These are phyloP conservation scores for Tirmania nivea DNA, from an alignment of 495 filamentous ascomycete species.

Conservation along the genomic window DNA sequence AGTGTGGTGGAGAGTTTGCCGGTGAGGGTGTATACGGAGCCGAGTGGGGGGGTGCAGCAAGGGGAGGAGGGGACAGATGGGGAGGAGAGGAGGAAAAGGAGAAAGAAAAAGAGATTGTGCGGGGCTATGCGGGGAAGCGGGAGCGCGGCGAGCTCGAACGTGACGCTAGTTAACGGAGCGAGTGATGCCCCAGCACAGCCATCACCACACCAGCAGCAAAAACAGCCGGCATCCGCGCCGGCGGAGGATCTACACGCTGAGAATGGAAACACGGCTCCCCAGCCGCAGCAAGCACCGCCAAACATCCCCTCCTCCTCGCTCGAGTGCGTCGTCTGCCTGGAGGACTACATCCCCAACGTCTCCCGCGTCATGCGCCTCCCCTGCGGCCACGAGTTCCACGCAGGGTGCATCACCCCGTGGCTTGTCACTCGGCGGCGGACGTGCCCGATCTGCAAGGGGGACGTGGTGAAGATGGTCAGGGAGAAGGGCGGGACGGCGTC, in stretches of 20 bases:
- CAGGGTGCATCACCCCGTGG: conserved; percentile 98
- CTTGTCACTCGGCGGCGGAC: conserved; percentile 81
- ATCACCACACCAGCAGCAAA: conserved; percentile 28
- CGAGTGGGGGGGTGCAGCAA: not conserved
- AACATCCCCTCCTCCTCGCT: conserved; percentile 22
- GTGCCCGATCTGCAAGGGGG: conserved; percentile 93
- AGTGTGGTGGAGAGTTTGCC: conserved; percentile 88
- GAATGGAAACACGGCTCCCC: conserved; percentile 12
- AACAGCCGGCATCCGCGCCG: conserved; percentile 31
- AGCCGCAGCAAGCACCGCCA: conserved; percentile 32
- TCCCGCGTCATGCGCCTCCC: conserved; percentile 91
- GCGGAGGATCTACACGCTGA: too few relatives aligned
- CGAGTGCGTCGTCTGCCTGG: conserved; percentile 93
- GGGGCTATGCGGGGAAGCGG: too few relatives aligned
- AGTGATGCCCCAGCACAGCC: conserved; percentile 26
- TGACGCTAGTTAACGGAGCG: conserved; percentile 32
- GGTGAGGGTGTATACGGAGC: conserved; percentile 50
- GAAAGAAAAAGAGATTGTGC: not conserved
- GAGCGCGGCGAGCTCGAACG: conserved; percentile 40
- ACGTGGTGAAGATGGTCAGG: conserved; percentile 40
- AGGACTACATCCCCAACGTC: conserved; percentile 90
- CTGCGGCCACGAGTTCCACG: conserved; percentile 98
- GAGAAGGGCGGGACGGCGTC: not conserved
- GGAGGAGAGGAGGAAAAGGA: not conserved
- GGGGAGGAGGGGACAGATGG: not conserved